phyloP scores from a whole-genome alignment of 2,329 filamentous ascomycete genomes.

The Amesomyces nigricolor region DNA sequence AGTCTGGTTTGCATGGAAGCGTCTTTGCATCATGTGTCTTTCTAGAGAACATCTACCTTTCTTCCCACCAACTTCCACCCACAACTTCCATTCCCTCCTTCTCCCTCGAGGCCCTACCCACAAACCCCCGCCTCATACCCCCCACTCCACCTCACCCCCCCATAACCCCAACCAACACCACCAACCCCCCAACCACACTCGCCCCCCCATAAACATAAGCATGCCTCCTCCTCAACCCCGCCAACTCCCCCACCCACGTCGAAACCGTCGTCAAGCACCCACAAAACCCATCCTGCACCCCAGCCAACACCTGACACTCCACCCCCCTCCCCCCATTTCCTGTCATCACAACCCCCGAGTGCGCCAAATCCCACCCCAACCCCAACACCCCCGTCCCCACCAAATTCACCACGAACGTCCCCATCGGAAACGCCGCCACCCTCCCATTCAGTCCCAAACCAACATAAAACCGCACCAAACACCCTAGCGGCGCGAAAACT shows the following conservation, averaged over 20 bases:
- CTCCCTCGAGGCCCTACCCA: background rate
- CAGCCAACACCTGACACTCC: slow-evolving; percentile 58
- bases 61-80: no score
- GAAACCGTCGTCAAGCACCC: slow-evolving; percentile 62
- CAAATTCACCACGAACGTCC: slow-evolving; percentile 80
- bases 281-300: slow-evolving; percentile 63
- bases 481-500: slow-evolving; percentile 77
- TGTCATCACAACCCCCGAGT: slow-evolving; percentile 44
- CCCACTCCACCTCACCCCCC: slow-evolving; percentile 63
- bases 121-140: slow-evolving; percentile 42
- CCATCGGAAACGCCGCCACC: slow-evolving; percentile 66
- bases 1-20: no score
- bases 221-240: slow-evolving; percentile 40
- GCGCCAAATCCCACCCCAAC: slow-evolving; percentile 74
- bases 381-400: slow-evolving; percentile 69
- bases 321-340: slow-evolving; percentile 48
- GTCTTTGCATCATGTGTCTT: background rate
- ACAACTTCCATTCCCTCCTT: background rate
- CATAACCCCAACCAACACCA: slow-evolving; percentile 63
- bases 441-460: slow-evolving; percentile 66
- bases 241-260: slow-evolving; percentile 60
- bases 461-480: slow-evolving; percentile 66
- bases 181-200: slow-evolving; percentile 56
- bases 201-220: slow-evolving; percentile 63
- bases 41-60: background rate